Conservation (phyloP, 2,329 filamentous ascomycete genomes). For the Sporothrix luriei region DNA sequence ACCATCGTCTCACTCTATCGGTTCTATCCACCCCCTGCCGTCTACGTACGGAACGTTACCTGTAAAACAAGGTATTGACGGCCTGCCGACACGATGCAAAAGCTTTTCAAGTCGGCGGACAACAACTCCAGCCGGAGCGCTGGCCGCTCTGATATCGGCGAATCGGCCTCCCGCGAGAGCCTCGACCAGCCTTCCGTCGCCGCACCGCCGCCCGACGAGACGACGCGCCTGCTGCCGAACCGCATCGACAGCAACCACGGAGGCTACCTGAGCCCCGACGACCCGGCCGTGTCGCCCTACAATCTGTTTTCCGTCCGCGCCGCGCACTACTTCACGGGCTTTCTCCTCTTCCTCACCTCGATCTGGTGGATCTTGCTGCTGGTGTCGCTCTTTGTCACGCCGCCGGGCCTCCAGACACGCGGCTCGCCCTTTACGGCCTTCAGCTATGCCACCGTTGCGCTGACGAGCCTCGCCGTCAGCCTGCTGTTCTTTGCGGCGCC, state of each 20-base stretch:
- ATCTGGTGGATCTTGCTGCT: slow-evolving; percentile 92
- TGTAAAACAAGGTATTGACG: background rate
- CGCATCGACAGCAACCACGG: slow-evolving; percentile 55
- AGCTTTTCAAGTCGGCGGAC: slow-evolving; percentile 19
- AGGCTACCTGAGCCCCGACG: slow-evolving; percentile 71
- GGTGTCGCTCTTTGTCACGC: slow-evolving; percentile 88
- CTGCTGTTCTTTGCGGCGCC: slow-evolving; percentile 88
- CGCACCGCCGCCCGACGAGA: slow-evolving; percentile 47
- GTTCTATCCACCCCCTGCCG: background rate
- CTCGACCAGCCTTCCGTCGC: slow-evolving; percentile 12
- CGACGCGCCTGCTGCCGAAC: slow-evolving; percentile 69
- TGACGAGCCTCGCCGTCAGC: slow-evolving; percentile 73
- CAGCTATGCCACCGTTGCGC: slow-evolving; percentile 75
- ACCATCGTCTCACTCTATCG: background rate
- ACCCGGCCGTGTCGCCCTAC: slow-evolving; percentile 87
- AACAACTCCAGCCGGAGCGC: slow-evolving; percentile 17
- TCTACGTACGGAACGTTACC: background rate
- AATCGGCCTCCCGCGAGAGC: slow-evolving; percentile 26
- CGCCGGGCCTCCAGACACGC: slow-evolving; percentile 79
- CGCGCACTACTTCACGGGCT: slow-evolving; percentile 73
- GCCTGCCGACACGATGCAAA: slow-evolving; percentile 2
- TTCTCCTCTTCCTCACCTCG: slow-evolving; percentile 75
- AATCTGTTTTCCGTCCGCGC: slow-evolving; percentile 90
- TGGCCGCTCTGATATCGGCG: slow-evolving; percentile 10
- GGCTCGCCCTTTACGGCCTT: slow-evolving; percentile 94